These are phyloP conservation scores for Trichoderma breve DNA, from an alignment of 2,329 filamentous ascomycete species.

Conservation along the genomic window DNA sequence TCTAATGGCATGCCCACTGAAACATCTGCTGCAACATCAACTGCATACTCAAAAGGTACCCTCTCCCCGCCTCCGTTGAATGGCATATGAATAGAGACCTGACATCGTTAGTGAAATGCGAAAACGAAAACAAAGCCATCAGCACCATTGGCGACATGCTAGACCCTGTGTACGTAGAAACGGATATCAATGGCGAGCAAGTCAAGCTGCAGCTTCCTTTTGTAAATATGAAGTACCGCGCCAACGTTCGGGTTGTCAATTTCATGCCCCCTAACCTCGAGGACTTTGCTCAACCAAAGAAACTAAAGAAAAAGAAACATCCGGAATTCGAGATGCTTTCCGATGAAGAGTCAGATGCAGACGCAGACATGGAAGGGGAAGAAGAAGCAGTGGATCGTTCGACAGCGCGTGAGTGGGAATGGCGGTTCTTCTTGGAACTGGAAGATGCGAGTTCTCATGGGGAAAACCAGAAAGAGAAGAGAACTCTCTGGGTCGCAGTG, in stretches of 20 bases:
- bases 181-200: constrained; percentile 40
- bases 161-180: constrained; percentile 40
- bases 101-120: constrained; percentile 43
- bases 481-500: constrained; percentile 66
- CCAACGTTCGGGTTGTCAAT: constrained; percentile 74
- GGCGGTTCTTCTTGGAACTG: constrained; percentile 77
- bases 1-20: background rate
- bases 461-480: constrained; percentile 35
- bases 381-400: background rate
- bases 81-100: no score
- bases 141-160: constrained; percentile 42
- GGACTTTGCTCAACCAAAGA: constrained; percentile 62
- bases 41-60: constrained; percentile 30
- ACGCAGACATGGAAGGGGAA: background rate
- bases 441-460: constrained; percentile 58
- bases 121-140: constrained; percentile 38
- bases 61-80: background rate
- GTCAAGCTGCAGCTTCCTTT: constrained; percentile 61
- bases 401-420: constrained; percentile 61
- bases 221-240: constrained; percentile 67
- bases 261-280: constrained; percentile 69
- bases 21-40: constrained; percentile 16
- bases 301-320: constrained; percentile 29
- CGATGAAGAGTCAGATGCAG: constrained; percentile 33
- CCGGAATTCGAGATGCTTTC: constrained; percentile 52